Evolutionary conservation across 805 yeast genomes (phyloP).

Genomic region (Candida hispaniensis): DNA sequence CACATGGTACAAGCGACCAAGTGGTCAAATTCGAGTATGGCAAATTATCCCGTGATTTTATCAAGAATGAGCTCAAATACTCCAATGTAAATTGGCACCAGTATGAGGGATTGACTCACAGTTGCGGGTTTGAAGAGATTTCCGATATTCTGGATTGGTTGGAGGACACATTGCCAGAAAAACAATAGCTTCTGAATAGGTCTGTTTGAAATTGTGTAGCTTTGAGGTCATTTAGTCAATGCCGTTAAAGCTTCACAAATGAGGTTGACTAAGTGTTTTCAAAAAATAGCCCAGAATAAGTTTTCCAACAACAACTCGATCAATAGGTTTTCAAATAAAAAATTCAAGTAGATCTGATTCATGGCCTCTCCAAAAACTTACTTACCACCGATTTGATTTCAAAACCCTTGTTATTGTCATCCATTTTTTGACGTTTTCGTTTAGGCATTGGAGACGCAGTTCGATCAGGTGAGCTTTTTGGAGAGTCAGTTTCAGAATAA

Average conservation of each 20-base stretch:
- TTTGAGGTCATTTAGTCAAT: no score
- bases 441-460: slow-evolving; percentile 6
- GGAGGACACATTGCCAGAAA: slow-evolving; percentile 26
- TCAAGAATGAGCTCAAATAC: slow-evolving; percentile 38
- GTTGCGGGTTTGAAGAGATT: slow-evolving; percentile 58
- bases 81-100: slow-evolving; percentile 35
- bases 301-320: no score
- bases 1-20: slow-evolving; percentile 77
- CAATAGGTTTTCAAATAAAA: no score
- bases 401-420: no score
- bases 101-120: slow-evolving; percentile 59
- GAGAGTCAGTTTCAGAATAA: slow-evolving; percentile 13
- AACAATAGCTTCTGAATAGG: neutral
- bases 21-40: slow-evolving; percentile 41
- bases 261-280: no score
- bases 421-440: no score
- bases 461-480: slow-evolving; percentile 6
- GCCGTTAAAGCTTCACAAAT: no score
- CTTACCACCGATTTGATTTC: no score
- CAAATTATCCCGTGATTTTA: slow-evolving; percentile 35
- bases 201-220: no score
- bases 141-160: slow-evolving; percentile 41
- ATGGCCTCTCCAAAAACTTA: no score
- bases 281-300: no score
- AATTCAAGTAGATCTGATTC: no score